Percentiles rank a stretch among this genome's conserved stretches.
Evolutionary conservation across 2,329 filamentous ascomycete genomes (phyloP).

Genomic region (Paracoccidioides brasiliensis): DNA sequence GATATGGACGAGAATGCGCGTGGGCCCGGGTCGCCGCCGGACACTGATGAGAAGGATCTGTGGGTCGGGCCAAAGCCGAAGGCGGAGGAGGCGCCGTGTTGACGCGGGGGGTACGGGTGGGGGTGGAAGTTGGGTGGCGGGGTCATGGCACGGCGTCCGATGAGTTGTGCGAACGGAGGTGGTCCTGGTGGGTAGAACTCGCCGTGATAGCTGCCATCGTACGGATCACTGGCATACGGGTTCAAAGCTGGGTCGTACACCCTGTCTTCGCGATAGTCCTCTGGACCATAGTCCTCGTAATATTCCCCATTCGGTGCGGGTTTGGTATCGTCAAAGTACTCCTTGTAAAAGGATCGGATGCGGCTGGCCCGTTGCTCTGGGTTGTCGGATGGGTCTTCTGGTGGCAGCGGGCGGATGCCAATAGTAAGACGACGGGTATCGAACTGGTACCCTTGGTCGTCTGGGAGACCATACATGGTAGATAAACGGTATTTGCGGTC

Average conservation of each 20-base stretch:
- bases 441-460: constrained; percentile 15
- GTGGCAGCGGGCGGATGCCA: constrained; percentile 70
- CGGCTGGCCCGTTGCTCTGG: constrained; percentile 90
- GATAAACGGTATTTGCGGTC: constrained; percentile 8
- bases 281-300: constrained; percentile 62
- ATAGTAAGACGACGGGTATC: constrained; percentile 43
- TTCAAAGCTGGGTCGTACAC: constrained; percentile 33
- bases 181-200: constrained; percentile 20
- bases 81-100: constrained; percentile 18
- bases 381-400: constrained; percentile 75
- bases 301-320: constrained; percentile 46
- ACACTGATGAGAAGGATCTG: constrained; percentile 8
- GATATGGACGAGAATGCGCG: constrained; percentile 54
- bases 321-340: constrained; percentile 82
- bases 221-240: constrained; percentile 13
- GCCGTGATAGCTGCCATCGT: constrained; percentile 10
- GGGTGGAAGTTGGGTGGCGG: constrained; percentile 57
- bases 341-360: constrained; percentile 97
- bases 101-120: constrained; percentile 19
- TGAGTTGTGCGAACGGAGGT: constrained; percentile 65
- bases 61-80: constrained; percentile 14
- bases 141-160: constrained; percentile 87
- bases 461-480: constrained; percentile 15
- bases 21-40: constrained; percentile 33
- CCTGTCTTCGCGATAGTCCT: constrained; percentile 52